Base-by-base conservation (phyloP, 2,329 filamentous ascomycete genomes). In the Ascochyta koolunga region DNA sequence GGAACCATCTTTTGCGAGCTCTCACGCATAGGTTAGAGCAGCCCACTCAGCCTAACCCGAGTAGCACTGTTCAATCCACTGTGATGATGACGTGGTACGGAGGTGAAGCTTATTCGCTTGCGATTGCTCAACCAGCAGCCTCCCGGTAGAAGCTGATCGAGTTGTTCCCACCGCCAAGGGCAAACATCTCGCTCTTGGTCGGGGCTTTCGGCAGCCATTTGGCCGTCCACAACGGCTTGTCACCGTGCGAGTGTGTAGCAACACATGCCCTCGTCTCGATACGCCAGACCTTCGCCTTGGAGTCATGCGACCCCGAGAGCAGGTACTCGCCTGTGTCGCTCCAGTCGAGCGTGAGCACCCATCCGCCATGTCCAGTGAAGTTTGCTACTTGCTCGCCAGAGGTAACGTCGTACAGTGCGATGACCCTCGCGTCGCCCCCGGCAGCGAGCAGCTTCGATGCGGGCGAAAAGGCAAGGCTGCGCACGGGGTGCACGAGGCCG, bases 281-380 rank as follows among this genome's bases (percentile, higher is more conserved):
- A 25, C 91, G 93, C 95, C 95, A 99, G 25, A 98, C 90, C 76
- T 96, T 97, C 56, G 90, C 91, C 75, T 96, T 97, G 32, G 95
- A 93, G 70, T 98, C 93, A 73, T 96, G 91, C 1, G 89, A 87
- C 80, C 91, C 91, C 68, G 89, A 96, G 2, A 98, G 81, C 11
- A 99, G 79, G 73, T 90, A 96, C 76, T 98, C 93, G 41, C 95
- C 95, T 4, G 90, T 96, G 68, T 90, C 86, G 73, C 89, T 98
- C 91, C 93, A 99, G 72, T 96, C 91, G 37, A 98, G 80, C 27
- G 89, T 89, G 57, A 93, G 89, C 62, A 99, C 87, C 95, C 93
- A 99, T 5, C 90, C 89, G 0, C 85, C 83, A 72, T 93, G 90
- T 1, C 89, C 91, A 0, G 83, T 81, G 44, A 99, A 79, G 70